Conservation (phyloP, 129 eudicot genomes). For the Rutidosis leptorrhynchoides region DNA sequence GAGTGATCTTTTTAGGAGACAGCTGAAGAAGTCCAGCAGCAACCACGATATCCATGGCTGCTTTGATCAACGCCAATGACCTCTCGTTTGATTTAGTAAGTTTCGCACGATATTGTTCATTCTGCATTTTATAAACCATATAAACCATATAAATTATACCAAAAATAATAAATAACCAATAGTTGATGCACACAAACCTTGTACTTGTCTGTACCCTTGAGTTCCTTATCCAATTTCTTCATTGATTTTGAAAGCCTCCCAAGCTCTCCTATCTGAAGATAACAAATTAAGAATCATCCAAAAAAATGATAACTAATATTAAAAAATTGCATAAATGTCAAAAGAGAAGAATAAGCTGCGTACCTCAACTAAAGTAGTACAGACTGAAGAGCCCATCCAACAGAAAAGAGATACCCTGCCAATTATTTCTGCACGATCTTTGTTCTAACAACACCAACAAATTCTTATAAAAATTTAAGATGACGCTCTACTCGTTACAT, state of each 20-base stretch:
- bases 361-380: slow-evolving; percentile 87
- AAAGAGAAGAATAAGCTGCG: slow-evolving; percentile 2
- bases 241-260: slow-evolving; percentile 82
- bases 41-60: slow-evolving; percentile 83
- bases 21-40: slow-evolving; percentile 84
- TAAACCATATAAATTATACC: too few relatives aligned
- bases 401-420: slow-evolving; percentile 84
- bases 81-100: slow-evolving; percentile 74
- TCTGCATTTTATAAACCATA: slow-evolving; percentile 40
- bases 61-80: slow-evolving; percentile 77
- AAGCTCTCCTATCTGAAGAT: slow-evolving; percentile 72
- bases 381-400: slow-evolving; percentile 87
- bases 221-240: slow-evolving; percentile 88
- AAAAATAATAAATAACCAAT: not conserved
- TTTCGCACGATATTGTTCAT: slow-evolving; percentile 68
- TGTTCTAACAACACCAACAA: slow-evolving; percentile 52
- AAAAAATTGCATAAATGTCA: not conserved
- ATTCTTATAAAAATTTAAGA: not conserved
- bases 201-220: slow-evolving; percentile 59
- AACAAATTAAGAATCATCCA: slow-evolving; percentile 15
- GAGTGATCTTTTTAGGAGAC: slow-evolving; percentile 86
- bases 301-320: not conserved
- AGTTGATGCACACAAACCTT: slow-evolving; percentile 48
- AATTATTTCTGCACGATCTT: slow-evolving; percentile 72
- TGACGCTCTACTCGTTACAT: too few relatives aligned